Percentiles rank a stretch among this genome's conserved stretches.
Conservation (phyloP, 768 basidiomycete genomes). For the Fistulinella prunicolor region DNA sequence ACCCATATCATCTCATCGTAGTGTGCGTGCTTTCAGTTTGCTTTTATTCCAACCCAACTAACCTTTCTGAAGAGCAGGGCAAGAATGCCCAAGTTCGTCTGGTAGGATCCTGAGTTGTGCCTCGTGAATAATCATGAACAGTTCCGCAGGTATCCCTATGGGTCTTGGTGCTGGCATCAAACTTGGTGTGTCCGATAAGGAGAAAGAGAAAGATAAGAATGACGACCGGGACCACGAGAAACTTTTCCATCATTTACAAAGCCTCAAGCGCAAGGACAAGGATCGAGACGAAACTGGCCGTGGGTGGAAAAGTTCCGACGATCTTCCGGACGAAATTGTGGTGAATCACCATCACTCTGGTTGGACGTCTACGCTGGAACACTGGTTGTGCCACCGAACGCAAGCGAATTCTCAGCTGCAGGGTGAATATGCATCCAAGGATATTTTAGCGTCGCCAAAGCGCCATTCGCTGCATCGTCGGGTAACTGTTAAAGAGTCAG, state of each 20-base stretch:
- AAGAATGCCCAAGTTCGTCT: conserved; percentile 81
- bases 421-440: conserved; percentile 20
- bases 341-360: conserved; percentile 40
- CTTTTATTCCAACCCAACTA: conserved; percentile 3
- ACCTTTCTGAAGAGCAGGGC: conserved; percentile 51
- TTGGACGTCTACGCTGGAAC: conserved; percentile 76
- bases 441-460: conserved; percentile 41
- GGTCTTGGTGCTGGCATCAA: conserved; percentile 77
- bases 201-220: conserved; percentile 33
- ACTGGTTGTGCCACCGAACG: conserved; percentile 56
- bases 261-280: conserved; percentile 37
- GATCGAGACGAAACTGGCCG: conserved; percentile 34
- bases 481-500: conserved; percentile 39
- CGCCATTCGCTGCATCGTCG: conserved; percentile 44
- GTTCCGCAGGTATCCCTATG: conserved; percentile 62
- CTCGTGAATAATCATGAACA: conserved; percentile 1
- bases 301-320: conserved; percentile 36
- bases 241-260: conserved; percentile 22
- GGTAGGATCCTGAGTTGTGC: conserved; percentile 37
- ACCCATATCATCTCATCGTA: conserved; percentile 78
- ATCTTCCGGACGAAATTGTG: conserved; percentile 33
- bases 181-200: conserved; percentile 51
- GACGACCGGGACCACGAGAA: conserved; percentile 34
- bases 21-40: conserved; percentile 47
- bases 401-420: conserved; percentile 23